Base-by-base conservation (phyloP, 306 rosid species). In the Abrus precatorius region DNA sequence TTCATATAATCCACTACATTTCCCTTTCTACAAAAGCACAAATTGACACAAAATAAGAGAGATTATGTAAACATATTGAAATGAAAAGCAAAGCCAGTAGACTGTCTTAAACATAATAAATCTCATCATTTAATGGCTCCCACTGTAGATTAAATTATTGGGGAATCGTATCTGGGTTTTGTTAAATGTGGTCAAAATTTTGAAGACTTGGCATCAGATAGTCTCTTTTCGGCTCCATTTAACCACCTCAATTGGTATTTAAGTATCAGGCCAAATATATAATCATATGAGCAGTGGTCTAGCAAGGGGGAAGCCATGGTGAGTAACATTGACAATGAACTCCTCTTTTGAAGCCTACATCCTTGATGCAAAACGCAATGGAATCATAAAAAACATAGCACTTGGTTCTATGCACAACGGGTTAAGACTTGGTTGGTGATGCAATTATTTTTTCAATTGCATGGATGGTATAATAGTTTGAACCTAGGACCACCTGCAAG, bases 401-500 rank as follows among this genome's bases (percentile, higher is more conserved):
- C 27, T 65, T 41, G 45, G 12, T 1, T 33, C 8, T 5, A 75
- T 6, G 47, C 54, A 59, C 36, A 11, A 63, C 14, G 20, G 20
- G 20, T 48, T 4, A 43, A 73, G 63, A 14, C 33, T 56, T 9
- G 27, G 54, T 7, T 2, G 40, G 44, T 6, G 43, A 36, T 56
- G 75, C 69, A 73, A 36, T 44, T 43, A 64, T 5, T 64, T 64
- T 0, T 38, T 65, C 20, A 41, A 38, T 32, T 62, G 28, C 9
- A 52, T 49, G 3, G 38, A 27, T 49, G 20, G n/a, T 20, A 1
- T n/a, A 7, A 27, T 49, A 34, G 52, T 57, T 41, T 14, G 29
- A 55, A 57, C 78, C 72, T 61, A 49, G 73, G 38, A 76, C 81
- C 48, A 76, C 60, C 44, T 52, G 64, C 48, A 64, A 33, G 49